These are phyloP conservation scores for Hemileccinum impolitum DNA, from an alignment of 768 basidiomycete genomes.

Conservation along the genomic window DNA sequence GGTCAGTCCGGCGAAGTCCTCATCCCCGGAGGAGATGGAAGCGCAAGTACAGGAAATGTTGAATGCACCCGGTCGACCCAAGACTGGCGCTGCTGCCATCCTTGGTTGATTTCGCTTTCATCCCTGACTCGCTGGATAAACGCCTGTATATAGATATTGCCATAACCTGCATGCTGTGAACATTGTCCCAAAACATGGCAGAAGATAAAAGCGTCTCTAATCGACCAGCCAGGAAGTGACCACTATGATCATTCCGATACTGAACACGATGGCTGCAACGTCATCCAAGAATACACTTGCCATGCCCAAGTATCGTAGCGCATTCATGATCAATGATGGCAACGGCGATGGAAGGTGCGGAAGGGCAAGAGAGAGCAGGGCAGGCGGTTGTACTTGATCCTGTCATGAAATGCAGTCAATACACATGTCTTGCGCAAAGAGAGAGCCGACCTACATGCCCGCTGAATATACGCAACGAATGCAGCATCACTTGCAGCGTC, in stretches of 20 bases:
- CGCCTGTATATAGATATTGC: not conserved
- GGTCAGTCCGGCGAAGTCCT: slow-evolving; percentile 5
- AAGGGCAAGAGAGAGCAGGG: slow-evolving; percentile 54
- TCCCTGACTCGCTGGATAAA: slow-evolving; percentile 1
- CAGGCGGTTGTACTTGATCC: slow-evolving; percentile 60
- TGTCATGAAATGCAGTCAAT: slow-evolving; percentile 24
- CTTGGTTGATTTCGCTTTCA: slow-evolving; percentile 25
- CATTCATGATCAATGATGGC: slow-evolving; percentile 58
- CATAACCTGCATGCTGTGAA: not conserved
- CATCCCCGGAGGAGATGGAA: slow-evolving; percentile 19
- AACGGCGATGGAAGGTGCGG: slow-evolving; percentile 66
- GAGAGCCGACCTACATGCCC: slow-evolving; percentile 51
- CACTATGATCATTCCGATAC: slow-evolving; percentile 61
- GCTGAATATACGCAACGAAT: slow-evolving; percentile 68
- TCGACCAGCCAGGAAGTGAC: slow-evolving; percentile 45
- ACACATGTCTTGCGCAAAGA: not conserved
- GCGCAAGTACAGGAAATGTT: slow-evolving; percentile 32
- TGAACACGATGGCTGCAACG: slow-evolving; percentile 65
- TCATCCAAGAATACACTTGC: slow-evolving; percentile 67
- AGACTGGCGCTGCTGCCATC: slow-evolving; percentile 39
- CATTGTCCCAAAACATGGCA: not conserved
- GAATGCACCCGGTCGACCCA: slow-evolving; percentile 25
- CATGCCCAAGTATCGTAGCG: slow-evolving; percentile 67
- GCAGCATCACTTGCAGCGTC: slow-evolving; percentile 65
- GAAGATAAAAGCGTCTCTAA: slow-evolving; percentile 8